Percentiles rank a stretch among this genome's conserved stretches.
These are phyloP conservation scores for Strobilomyces echinocephalus DNA, from an alignment of 768 basidiomycete species.

Conservation along the genomic window DNA sequence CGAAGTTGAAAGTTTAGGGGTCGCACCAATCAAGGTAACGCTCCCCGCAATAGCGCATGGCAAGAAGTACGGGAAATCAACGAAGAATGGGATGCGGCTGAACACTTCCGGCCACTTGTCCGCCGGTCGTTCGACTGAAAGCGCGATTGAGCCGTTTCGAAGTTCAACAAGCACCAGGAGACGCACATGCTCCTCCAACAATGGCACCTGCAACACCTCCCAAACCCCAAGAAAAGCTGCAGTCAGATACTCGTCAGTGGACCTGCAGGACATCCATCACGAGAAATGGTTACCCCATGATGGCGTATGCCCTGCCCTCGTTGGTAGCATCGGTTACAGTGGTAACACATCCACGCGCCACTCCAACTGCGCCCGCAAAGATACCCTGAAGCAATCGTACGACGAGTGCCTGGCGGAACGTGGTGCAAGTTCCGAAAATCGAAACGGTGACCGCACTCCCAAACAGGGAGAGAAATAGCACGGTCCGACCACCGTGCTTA, in stretches of 20 bases:
- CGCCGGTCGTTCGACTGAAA: conserved; percentile 74
- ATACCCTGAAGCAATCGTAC: conserved; percentile 88
- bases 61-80: conserved; percentile 83
- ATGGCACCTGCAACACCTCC: conserved; percentile 91
- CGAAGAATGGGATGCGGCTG: conserved; percentile 59
- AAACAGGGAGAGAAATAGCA: conserved; percentile 78
- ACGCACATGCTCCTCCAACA: conserved; percentile 77
- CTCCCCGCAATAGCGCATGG: conserved; percentile 76
- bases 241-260: conserved; percentile 1
- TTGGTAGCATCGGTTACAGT: conserved; percentile 89
- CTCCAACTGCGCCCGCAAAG: conserved; percentile 92
- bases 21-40: conserved; percentile 67
- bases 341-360: conserved; percentile 83
- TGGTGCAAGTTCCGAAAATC: conserved; percentile 72
- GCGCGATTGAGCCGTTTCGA: conserved; percentile 5
- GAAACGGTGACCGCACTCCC: conserved; percentile 80
- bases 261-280: not conserved
- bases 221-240: conserved; percentile 91
- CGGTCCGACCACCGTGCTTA: conserved; percentile 80
- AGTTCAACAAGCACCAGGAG: not conserved
- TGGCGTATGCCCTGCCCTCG: conserved; percentile 91
- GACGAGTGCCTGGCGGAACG: conserved; percentile 74
- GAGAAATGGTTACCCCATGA: conserved; percentile 57
- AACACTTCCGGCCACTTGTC: conserved; percentile 83
- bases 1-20: not conserved